Evolutionary conservation across 441 rosid genomes (phyloP), one percentile per base, ranked within the genome.

Genomic region (Adansonia rubrostipa): DNA sequence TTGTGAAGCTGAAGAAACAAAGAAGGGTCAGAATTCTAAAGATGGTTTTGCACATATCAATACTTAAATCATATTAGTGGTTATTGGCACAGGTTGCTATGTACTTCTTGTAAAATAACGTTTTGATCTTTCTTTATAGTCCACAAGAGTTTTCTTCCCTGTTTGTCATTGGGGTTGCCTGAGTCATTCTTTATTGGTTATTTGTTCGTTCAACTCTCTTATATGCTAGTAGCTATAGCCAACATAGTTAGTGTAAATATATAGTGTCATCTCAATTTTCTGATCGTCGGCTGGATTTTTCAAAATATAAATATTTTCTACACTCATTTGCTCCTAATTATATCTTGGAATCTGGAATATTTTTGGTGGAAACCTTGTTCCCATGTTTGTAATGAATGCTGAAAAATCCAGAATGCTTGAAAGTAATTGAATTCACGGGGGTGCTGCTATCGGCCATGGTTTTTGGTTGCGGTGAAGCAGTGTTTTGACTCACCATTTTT

Each of bases 11-110:
- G 45, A 48, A 48, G 77, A 67, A 56, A 57, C 20, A 19, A 20
- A 17, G 53, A 6, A 8, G 24, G 4, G 10, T 42, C 24, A 3
- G 53, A 58, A 22, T 60, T 40, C 7, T 45, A 24, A 65, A 60
- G 53, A 61, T 47, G 36, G 60, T 61, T 68, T 63, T 36, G 64
- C 70, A 71, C 79, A 53, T 79, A 0, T 33, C 7, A 57, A 9
- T 40, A 20, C 24, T 71, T 20, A 14, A 3, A 3, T 58, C 1
- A 9, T 42, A 1, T 74, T 20, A 50, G 64, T 77, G 65, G 53
- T 76, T 45, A 64, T 56, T 24, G 5, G 64, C 62, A n/a, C 3
- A 28, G 69, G 40, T 63, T 81, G 47, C 20, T 28, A 48, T 73
- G 45, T 71, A 71, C 47, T 7, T 28, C 42, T 19, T 71, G 73